Evolutionary conservation across 495 filamentous ascomycete species (phyloP).

Genomic region (Tetracladium marchalianum): DNA sequence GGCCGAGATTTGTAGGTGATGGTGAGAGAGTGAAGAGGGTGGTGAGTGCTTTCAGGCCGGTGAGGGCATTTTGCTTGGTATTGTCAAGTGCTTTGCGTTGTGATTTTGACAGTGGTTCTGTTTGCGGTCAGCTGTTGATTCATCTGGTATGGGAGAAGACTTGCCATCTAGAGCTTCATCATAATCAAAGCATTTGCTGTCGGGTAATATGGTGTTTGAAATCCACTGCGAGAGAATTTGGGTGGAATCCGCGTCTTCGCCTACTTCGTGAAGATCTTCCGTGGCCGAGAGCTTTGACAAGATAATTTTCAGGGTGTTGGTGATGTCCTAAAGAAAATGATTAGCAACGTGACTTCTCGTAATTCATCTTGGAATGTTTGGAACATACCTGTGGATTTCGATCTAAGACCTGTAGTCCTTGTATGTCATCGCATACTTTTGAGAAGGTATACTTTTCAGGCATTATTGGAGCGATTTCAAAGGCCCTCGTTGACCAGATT

Average conservation of each 20-base stretch:
- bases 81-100: background rate
- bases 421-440: constrained; percentile 5
- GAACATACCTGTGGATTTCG: background rate
- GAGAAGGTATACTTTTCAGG: constrained; percentile 11
- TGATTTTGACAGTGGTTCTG: background rate
- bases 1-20: background rate
- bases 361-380: background rate
- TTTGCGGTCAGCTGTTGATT: background rate
- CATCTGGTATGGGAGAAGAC: background rate
- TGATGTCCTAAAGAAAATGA: background rate
- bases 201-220: constrained; percentile 14
- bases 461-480: background rate
- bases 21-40: constrained; percentile 22
- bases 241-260: constrained; percentile 1
- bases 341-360: background rate
- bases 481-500: no score
- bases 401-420: background rate
- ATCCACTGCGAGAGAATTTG: constrained; percentile 10
- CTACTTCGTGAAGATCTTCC: background rate
- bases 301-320: constrained; percentile 5
- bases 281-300: constrained; percentile 10
- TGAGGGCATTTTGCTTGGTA: constrained; percentile 3
- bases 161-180: constrained; percentile 13
- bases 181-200: constrained; percentile 1
- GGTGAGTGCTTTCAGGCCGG: constrained; percentile 7